A percentile compares a stretch with the other conserved stretches of the same genome.
Conservation (phyloP, 2,329 filamentous ascomycete species). For the Ceratocystiopsis sp. region DNA sequence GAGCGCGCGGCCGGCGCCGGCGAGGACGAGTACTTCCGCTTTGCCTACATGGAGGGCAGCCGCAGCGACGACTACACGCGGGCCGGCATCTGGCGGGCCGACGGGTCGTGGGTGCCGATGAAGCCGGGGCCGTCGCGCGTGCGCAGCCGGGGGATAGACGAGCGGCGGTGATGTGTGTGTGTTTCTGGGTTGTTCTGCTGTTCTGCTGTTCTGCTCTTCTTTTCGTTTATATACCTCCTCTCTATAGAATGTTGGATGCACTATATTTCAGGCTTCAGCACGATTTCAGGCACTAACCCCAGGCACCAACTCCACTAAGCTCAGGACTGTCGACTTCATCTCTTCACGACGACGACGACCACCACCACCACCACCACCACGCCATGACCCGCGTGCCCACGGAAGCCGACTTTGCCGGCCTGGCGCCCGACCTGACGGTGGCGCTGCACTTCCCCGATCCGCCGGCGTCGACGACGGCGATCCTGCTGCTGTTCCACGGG, state of each 20-base stretch:
- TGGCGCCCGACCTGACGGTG: conserved; percentile 24
- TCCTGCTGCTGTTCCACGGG: conserved; percentile 71
- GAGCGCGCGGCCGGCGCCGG: conserved; percentile 11
- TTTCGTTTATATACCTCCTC: no score
- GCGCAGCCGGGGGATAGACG: conserved; percentile 13
- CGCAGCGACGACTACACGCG: conserved; percentile 54
- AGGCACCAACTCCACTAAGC: background rate
- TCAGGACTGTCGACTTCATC: background rate
- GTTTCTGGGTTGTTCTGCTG: no score
- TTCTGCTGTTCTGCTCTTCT: no score
- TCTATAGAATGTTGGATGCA: no score
- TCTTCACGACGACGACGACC: no score
- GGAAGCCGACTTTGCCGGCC: conserved; percentile 29
- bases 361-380: background rate
- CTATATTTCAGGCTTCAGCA: no score
- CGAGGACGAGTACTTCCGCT: conserved; percentile 58
- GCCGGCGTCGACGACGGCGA: conserved; percentile 48
- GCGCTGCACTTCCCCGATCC: conserved; percentile 32
- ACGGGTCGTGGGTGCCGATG: conserved; percentile 52
- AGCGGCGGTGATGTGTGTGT: background rate
- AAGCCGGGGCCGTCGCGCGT: conserved; percentile 38
- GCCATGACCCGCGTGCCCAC: conserved; percentile 26
- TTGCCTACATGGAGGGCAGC: conserved; percentile 54
- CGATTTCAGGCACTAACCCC: no score
- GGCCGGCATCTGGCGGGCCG: conserved; percentile 50